Base-by-base conservation (phyloP, 495 filamentous ascomycete species). In the Aspergillus nanangensis region DNA sequence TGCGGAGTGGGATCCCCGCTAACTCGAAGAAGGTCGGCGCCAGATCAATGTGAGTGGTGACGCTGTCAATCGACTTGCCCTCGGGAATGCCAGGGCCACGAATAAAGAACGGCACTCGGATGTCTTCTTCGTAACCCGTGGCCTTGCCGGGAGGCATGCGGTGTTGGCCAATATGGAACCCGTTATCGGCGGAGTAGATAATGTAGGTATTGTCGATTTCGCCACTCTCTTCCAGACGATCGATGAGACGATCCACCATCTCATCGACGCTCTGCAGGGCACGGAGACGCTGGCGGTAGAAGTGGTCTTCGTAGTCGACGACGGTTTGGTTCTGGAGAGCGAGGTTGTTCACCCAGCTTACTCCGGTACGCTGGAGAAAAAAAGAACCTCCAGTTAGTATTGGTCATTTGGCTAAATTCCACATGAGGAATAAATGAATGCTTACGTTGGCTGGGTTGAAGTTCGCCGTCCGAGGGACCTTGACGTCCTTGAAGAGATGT, bases 151-250 rank as follows among this genome's bases (percentile, higher is more conserved):
- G 83, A 9, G 80, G 79, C 23, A 88, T 53, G 4, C 86, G 74
- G 55, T 90, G 85, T 50, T 88, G 85, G 19, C 83, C 79, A 41
- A 88, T 84, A 50, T 88, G 83, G 58, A 82, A 88, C 0, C 86
- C 85, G 50, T 90, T 88, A 51, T 88, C 86, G 0, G 79, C 82
- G 1, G 83, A 83, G 57, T 84, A 88, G 40, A 90, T 71, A 36
- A 90, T 74, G 47, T 81, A 88, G 0, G 84, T 88, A 48, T 86
- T 78, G 9, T 86, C 80, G 7, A 86, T 58, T 23, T 83, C 50
- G 13, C 62, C 70, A 19, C 72, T 60, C 2, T 66, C 54, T 11
- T 77, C 72, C 0, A 90, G 61, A 1, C 74, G 71, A 0, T 52
- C 46, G 1, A 88, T 58, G 1, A 88, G 48, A 0, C 58, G 60